Evolutionary conservation across 805 yeast species (phyloP).

Genomic region (Ogataea paradorogensis): DNA sequence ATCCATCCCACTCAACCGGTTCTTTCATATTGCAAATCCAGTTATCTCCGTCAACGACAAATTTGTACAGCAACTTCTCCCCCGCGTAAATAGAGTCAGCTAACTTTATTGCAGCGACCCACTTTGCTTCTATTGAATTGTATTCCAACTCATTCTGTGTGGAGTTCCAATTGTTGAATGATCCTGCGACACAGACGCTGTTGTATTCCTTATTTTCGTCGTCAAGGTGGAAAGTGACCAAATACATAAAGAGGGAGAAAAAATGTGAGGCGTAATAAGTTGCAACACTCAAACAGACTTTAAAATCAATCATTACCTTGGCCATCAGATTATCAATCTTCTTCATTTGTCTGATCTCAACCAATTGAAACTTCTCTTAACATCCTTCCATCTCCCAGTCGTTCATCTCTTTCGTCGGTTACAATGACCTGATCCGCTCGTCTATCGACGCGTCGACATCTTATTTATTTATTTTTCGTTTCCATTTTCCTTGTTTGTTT

Average conservation of each 20-base stretch:
- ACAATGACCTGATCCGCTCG: neutral
- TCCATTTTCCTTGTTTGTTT: neutral
- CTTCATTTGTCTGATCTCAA: too few species aligned
- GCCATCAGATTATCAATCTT: too few species aligned
- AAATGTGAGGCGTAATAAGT: conserved; percentile 2
- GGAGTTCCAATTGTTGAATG: conserved; percentile 25
- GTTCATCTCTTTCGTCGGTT: neutral
- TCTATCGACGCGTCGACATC: neutral
- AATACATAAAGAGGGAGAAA: conserved; percentile 8
- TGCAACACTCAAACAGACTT: too few species aligned
- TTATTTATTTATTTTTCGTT: neutral
- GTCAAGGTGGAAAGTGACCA: conserved; percentile 13
- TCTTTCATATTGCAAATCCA: conserved; percentile 28
- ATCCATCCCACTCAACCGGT: conserved; percentile 24
- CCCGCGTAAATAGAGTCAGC: conserved; percentile 3
- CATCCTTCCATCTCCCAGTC: too few species aligned
- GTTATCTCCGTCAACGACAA: conserved; percentile 24
- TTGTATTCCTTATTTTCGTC: conserved; percentile 15
- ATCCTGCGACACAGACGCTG: conserved; percentile 21
- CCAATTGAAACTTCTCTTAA: too few species aligned
- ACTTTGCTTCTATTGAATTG: conserved; percentile 1
- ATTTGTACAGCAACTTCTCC: conserved; percentile 28
- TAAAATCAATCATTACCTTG: too few species aligned
- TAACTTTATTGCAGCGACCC: conserved; percentile 10
- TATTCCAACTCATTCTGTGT: conserved; percentile 6